Evolutionary conservation across 305 asterid species (phyloP).

Genomic region (Fraxinus floribunda): DNA sequence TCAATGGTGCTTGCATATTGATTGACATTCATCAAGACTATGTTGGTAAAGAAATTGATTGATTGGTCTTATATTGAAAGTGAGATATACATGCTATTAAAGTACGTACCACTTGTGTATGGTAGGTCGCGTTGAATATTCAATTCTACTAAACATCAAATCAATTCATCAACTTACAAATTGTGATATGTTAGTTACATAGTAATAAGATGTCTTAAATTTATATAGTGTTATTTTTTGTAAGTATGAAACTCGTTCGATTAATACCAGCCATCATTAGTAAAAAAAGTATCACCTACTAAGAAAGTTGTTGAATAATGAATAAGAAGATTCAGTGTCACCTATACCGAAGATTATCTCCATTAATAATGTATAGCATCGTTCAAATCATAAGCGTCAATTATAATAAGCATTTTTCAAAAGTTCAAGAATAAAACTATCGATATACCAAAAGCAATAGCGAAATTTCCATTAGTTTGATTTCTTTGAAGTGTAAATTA

Average conservation of each 20-base stretch:
- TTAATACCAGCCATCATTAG: not conserved
- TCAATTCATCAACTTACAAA: not conserved
- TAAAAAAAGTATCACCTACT: not conserved
- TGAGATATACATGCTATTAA: not conserved
- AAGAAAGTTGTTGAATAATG: not conserved
- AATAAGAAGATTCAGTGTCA: not conserved
- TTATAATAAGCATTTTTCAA: not conserved
- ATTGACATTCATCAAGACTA: not conserved
- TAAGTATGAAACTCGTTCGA: not conserved
- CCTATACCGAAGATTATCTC: not conserved
- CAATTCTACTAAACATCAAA: not conserved
- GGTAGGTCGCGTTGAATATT: not conserved
- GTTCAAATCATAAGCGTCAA: not conserved
- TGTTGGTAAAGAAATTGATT: conserved; percentile 16
- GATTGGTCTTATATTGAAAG: conserved; percentile 6
- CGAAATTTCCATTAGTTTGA: not conserved
- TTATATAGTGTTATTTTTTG: too few relatives aligned
- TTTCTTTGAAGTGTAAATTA: not conserved
- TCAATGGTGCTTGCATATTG: conserved; percentile 21
- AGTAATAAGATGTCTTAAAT: not conserved
- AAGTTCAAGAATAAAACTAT: not conserved
- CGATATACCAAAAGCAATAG: not conserved
- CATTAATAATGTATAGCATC: not conserved
- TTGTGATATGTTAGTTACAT: not conserved
- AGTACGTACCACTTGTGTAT: not conserved